Percentiles rank a stretch among this genome's conserved stretches.
Evolutionary conservation across 345 rosid species (phyloP).

Genomic region (Sisymbrium altissimum): DNA sequence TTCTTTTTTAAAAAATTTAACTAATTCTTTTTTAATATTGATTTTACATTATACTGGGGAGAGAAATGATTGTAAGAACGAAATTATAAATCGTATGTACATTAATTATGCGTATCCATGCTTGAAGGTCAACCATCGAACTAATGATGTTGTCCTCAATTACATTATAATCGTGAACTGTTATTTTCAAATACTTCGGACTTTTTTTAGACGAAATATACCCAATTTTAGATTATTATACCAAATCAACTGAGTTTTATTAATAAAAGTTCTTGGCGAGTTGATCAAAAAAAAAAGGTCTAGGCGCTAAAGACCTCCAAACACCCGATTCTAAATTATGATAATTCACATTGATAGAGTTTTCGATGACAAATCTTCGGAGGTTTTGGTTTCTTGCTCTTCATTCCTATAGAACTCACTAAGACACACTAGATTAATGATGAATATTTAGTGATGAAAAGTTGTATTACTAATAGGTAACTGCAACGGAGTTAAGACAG

Average conservation of each 20-base stretch:
- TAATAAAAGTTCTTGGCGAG: not conserved
- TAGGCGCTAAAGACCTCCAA: too few species aligned
- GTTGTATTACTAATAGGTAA: too few species aligned
- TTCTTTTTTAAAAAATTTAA: not conserved
- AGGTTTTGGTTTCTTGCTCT: too few species aligned
- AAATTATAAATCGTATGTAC: not conserved
- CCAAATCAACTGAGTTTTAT: not conserved
- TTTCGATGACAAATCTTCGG: too few species aligned
- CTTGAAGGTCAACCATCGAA: slow-evolving; percentile 16
- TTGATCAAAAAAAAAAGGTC: too few species aligned
- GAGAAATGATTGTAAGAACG: not conserved
- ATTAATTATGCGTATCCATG: slow-evolving; percentile 1
- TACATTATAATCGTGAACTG: not conserved
- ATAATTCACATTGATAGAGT: not conserved
- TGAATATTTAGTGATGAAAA: too few species aligned
- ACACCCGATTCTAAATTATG: too few species aligned
- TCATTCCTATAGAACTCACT: too few species aligned
- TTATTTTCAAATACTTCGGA: not conserved
- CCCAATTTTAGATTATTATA: not conserved
- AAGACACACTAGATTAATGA: too few species aligned
- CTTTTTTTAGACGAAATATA: not conserved
- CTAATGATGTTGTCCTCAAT: slow-evolving; percentile 17
- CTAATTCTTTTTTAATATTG: not conserved
- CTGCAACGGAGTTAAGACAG: too few species aligned
- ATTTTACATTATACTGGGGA: not conserved